Conservation (phyloP, 129 eudicot genomes). For the Artemisia annua region DNA sequence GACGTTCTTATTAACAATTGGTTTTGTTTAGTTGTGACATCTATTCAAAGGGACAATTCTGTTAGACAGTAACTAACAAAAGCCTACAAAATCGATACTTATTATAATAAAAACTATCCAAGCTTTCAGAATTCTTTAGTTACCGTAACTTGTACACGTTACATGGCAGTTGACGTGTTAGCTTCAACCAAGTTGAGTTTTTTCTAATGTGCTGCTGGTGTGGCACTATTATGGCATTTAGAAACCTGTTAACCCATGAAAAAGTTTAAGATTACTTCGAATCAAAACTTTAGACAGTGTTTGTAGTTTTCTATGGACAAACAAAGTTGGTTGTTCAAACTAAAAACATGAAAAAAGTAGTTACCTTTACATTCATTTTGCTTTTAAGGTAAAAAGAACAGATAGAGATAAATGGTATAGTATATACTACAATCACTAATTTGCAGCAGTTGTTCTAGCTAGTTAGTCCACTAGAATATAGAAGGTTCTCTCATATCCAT, state of each 20-base stretch:
- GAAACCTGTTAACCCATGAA: no score
- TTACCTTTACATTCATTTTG: background rate
- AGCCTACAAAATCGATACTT: background rate
- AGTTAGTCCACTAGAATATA: background rate
- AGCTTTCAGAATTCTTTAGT: background rate
- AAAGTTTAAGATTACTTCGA: no score
- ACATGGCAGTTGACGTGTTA: background rate
- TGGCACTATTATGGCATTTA: no score
- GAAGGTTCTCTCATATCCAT: background rate
- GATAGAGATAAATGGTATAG: background rate
- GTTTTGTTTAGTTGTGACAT: slow-evolving; percentile 2
- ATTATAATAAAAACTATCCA: background rate
- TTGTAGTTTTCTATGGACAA: background rate
- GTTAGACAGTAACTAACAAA: background rate
- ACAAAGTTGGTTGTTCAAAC: slow-evolving; percentile 4
- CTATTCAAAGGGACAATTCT: background rate
- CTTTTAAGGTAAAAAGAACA: slow-evolving; percentile 5
- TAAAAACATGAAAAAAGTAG: background rate
- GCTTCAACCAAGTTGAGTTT: background rate
- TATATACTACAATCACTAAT: background rate
- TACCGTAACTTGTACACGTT: background rate
- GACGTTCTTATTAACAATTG: background rate
- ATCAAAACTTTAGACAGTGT: background rate
- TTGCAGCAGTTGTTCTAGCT: no score
- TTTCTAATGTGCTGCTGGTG: background rate